Base-by-base conservation (phyloP, 306 rosid genomes). In the Fragaria iinumae region DNA sequence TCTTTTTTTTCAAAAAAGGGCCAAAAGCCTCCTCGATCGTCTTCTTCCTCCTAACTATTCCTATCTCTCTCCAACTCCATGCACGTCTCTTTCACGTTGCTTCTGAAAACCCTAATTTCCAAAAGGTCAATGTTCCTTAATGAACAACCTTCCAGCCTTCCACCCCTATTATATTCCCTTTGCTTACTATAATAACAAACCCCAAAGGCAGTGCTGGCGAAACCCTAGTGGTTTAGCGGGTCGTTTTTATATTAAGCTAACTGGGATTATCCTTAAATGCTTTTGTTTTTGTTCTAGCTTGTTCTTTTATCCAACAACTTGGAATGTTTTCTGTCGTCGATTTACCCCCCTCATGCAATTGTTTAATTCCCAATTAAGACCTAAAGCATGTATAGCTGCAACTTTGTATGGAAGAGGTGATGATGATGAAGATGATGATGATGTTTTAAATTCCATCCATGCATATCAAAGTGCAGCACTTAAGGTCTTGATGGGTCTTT, bases 1-100 rank as follows among this genome's bases (percentile, higher is more conserved):
- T 67, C 34, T 32, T 32, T 32, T 69, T 56, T 59, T 75, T 25
- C 7, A 11, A 69, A 47, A 62, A 44, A 23, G 18, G 21, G n/a
- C 10, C 65, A 7, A 16, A 36, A 80, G 13, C 48, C 48, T 44
- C 48, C 13, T 44, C 48, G 14, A 44, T 44, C 48, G 48, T 11
- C 65, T 1, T 60, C 36, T 10, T 25, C 39, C 10, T 27, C 63
- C 66, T 38, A 73, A 73, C 64, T 38, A 64, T 72, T 52, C 48
- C 55, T 48, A 4, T 4, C 1, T 43, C 11, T 8, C 67, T 56
- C 79, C 76, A 55, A 77, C 10, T 44, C 79, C 90, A 89, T 95
- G 91, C 96, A 89, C 89, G 93, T 88, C 91, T 79, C 89, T 77
- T 84, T 91, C 96, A 90, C 97, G 87, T 89, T 75, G 91, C 89